These are phyloP conservation scores for Chrysosporium queenslandicum DNA, from an alignment of 2,329 filamentous ascomycete genomes.

Conservation along the genomic window DNA sequence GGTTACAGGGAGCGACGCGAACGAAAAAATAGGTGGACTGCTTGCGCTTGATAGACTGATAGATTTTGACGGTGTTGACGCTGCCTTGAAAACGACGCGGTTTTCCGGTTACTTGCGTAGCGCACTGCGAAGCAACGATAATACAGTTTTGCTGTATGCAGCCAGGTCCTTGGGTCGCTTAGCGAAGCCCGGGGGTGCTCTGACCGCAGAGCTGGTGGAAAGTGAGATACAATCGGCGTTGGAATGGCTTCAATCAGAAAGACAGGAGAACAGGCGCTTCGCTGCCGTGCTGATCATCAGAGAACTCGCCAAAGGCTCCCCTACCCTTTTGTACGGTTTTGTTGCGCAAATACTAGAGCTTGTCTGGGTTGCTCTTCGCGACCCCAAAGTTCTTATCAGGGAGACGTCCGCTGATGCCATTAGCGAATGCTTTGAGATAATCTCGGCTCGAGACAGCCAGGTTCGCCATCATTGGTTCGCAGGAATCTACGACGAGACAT, in stretches of 20 bases:
- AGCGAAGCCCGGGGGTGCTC: constrained; percentile 80
- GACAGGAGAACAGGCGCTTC: constrained; percentile 85
- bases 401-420: constrained; percentile 88
- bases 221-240: constrained; percentile 92
- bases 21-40: constrained; percentile 83
- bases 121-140: constrained; percentile 82
- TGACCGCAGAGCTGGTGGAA: constrained; percentile 92
- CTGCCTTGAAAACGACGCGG: constrained; percentile 83
- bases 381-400: constrained; percentile 81
- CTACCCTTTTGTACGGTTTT: constrained; percentile 90
- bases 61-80: constrained; percentile 92
- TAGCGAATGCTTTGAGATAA: constrained; percentile 90
- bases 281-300: constrained; percentile 84
- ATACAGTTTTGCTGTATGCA: constrained; percentile 79
- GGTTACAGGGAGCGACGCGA: constrained; percentile 72
- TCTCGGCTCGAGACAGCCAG: constrained; percentile 79
- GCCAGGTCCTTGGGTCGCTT: constrained; percentile 82
- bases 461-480: constrained; percentile 81
- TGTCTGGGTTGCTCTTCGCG: constrained; percentile 88
- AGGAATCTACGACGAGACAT: constrained; percentile 79
- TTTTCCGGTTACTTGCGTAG: constrained; percentile 85
- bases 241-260: constrained; percentile 92
- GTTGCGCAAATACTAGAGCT: constrained; percentile 92
- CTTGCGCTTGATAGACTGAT: constrained; percentile 86
- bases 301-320: constrained; percentile 83